phyloP scores from a whole-genome alignment of 768 basidiomycete species.

The Phaeotremella skinneri region DNA sequence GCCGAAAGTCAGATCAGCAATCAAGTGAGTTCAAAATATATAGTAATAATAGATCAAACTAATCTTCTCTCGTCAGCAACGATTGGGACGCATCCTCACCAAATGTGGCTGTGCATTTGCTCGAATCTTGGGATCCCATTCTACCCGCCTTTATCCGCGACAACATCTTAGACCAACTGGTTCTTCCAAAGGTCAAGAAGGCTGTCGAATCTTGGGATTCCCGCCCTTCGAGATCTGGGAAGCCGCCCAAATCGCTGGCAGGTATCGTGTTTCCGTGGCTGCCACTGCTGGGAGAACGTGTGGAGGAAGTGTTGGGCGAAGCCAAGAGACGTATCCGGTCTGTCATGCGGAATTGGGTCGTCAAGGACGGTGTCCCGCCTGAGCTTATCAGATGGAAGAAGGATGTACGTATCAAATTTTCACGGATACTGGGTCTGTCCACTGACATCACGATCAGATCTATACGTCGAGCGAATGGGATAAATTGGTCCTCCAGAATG shows the following conservation, averaged over 20 bases:
- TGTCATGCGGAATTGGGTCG: constrained; percentile 70
- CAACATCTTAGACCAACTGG: constrained; percentile 91
- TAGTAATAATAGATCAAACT: background rate
- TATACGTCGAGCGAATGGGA: constrained; percentile 86
- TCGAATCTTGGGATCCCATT: constrained; percentile 82
- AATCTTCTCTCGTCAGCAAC: constrained; percentile 57
- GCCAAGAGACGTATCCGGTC: constrained; percentile 81
- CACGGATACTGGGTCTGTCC: background rate
- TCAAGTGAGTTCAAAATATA: constrained; percentile 60
- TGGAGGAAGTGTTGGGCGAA: constrained; percentile 82
- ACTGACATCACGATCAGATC: constrained; percentile 56
- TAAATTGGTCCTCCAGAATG: constrained; percentile 77
- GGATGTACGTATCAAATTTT: constrained; percentile 58
- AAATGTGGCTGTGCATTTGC: constrained; percentile 71
- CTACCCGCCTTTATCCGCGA: constrained; percentile 88
- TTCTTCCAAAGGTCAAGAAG: constrained; percentile 85
- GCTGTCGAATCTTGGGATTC: constrained; percentile 76
- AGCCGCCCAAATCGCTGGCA: constrained; percentile 61
- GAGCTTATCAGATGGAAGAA: constrained; percentile 73
- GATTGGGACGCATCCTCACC: constrained; percentile 79
- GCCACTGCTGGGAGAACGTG: constrained; percentile 74
- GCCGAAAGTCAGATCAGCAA: constrained; percentile 83
- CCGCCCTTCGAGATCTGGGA: constrained; percentile 38
- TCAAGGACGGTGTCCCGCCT: constrained; percentile 68
- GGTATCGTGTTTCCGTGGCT: constrained; percentile 93